Conservation (phyloP, 2,329 filamentous ascomycete species). For the Calonectria ilicicola region DNA sequence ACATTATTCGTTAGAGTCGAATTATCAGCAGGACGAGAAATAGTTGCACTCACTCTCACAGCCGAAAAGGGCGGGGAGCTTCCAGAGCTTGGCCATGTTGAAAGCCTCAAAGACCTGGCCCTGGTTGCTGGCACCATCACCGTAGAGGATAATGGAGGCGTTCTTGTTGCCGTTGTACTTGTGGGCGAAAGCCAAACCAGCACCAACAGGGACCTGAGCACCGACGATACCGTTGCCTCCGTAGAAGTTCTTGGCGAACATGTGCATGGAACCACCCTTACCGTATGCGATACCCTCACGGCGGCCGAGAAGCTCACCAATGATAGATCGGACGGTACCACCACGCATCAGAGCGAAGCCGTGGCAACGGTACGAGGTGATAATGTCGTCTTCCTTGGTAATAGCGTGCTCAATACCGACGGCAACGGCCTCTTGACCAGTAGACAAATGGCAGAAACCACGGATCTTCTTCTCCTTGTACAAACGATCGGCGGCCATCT, state of each 20-base stretch:
- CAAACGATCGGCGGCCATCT: slow-evolving; percentile 97
- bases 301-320: slow-evolving; percentile 94
- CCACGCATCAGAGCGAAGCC: slow-evolving; percentile 98
- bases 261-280: slow-evolving; percentile 99
- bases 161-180: slow-evolving; percentile 92
- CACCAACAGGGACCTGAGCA: slow-evolving; percentile 97
- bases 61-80: slow-evolving; percentile 92
- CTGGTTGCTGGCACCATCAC: slow-evolving; percentile 98
- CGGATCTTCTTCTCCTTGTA: slow-evolving; percentile 99
- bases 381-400: slow-evolving; percentile 90
- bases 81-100: slow-evolving; percentile 99
- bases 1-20: slow-evolving; percentile 22
- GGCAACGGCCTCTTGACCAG: slow-evolving; percentile 96
- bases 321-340: slow-evolving; percentile 89
- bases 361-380: slow-evolving; percentile 99
- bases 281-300: slow-evolving; percentile 97
- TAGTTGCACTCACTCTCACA: slow-evolving; percentile 85
- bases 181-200: slow-evolving; percentile 96
- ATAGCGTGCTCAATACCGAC: slow-evolving; percentile 97
- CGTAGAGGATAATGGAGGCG: slow-evolving; percentile 90
- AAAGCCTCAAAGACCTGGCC: slow-evolving; percentile 99
- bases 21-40: too few relatives aligned
- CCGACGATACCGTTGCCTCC: slow-evolving; percentile 99
- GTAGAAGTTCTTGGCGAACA: slow-evolving; percentile 98
- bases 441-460: slow-evolving; percentile 99